phyloP scores from a whole-genome alignment of 2,329 filamentous ascomycete genomes.

The Neopestalotiopsis sp. region DNA sequence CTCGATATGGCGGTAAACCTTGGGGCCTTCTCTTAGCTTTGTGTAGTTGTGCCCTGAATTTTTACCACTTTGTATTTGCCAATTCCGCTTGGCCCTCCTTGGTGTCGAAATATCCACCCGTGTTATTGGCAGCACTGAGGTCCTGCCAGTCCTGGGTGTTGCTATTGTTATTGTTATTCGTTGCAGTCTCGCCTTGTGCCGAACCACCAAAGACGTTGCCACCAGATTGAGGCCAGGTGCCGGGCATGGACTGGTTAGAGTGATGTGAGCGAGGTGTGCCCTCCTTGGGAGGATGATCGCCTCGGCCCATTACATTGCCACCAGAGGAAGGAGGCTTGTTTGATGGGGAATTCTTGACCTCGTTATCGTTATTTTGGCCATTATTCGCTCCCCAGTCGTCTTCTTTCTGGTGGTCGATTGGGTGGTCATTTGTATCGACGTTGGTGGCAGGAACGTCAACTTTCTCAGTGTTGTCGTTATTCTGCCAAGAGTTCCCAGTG shows the following conservation, averaged over 20 bases:
- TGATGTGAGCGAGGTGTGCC: background rate
- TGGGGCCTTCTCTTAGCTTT: too few species aligned
- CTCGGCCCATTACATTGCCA: background rate
- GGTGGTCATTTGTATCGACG: too few species aligned
- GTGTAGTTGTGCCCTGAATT: background rate
- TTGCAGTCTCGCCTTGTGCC: background rate
- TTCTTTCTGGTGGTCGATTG: too few species aligned
- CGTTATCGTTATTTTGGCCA: background rate
- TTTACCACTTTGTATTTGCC: background rate
- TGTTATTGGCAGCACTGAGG: background rate
- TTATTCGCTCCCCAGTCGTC: background rate
- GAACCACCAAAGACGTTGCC: constrained; percentile 4
- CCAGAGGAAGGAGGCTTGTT: constrained; percentile 1
- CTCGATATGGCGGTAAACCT: too few species aligned
- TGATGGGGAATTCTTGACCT: background rate
- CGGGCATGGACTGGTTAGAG: constrained; percentile 7
- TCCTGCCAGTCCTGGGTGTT: background rate
- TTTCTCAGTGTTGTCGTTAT: constrained; percentile 15
- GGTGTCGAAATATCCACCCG: constrained; percentile 10
- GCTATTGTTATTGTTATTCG: background rate
- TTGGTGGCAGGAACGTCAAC: background rate
- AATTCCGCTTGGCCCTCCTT: constrained; percentile 14
- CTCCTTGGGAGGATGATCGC: background rate
- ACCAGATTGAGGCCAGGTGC: constrained; percentile 9
- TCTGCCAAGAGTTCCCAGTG: background rate